Base-by-base conservation (phyloP, 31 red algal species). In the Porphyra umbilicalis region DNA sequence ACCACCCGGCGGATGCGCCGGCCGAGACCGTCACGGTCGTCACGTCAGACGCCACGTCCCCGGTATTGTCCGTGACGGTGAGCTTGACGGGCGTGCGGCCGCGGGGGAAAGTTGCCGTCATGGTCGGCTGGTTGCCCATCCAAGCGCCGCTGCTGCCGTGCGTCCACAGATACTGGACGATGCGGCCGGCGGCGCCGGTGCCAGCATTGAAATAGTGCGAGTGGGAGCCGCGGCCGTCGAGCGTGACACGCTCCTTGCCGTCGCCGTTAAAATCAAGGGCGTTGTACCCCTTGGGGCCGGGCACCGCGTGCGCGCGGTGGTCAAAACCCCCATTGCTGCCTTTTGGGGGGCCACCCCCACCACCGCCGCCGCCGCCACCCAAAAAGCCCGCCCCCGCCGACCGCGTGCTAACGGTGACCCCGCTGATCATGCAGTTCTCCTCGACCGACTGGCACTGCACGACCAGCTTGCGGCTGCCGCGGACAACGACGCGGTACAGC, bases 281-380 rank as follows among this genome's bases (percentile, higher is more conserved):
- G 74, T 71, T 77, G 37, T 81, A 75, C n/a, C n/a, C n/a, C 36
- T 34, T 29, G 38, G 34, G 32, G 77, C 85, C 85, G 2, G 85
- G 85, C 32, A 86, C 84, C 34, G 84, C 57, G 33, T 86, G 84
- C 75, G 84, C 84, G 78, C 84, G 84, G 33, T 86, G 84, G 76
- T 86, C 84, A 31, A 86, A 86, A 32, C 84, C 84, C 16, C 84
- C 78, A 80, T 86, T 80, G 35, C 33, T 34, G 25, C 29, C 8
- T 36, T n/a, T n/a, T n/a, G n/a, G n/a, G n/a, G n/a, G n/a, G 16
- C 42, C 42, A 16, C 42, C 42, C 2, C 42, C 42, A 18, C 42
- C 42, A 2, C 42, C 42, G 3, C 42, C 42, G 14, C 13, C 16
- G 14, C 20, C 14, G 42, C 20, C 42, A 3, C 25, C 25, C 4